Base-by-base conservation (phyloP, 768 basidiomycete species). In the Tephrocybe rancida region DNA sequence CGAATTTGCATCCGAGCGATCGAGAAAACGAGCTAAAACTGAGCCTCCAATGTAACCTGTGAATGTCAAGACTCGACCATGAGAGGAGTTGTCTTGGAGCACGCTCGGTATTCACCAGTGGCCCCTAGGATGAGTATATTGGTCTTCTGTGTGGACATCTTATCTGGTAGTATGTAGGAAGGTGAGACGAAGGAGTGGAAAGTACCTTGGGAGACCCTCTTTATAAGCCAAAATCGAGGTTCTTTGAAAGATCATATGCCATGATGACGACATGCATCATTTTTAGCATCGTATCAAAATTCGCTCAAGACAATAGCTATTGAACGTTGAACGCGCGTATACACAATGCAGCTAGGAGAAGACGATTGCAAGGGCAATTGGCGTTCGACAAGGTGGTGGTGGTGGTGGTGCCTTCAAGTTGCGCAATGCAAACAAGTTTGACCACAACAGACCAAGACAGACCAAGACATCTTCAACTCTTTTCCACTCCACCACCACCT, bases 21-120 rank as follows among this genome's bases (percentile, higher is more conserved):
- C 52, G 8, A 81, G 65, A 44, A 83, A 69, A n/a, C 70, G 74
- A n/a, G 64, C 44, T 21, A 83, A 70, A 27, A 80, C 70, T 5
- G 76, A 60, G 39, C 79, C 78, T 3, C 81, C 81, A 49, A 82
- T 73, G 63, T 80, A 82, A 18, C 80, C 80, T 78, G 35, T 19
- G 29, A 1, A 24, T 7, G 8, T 14, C 5, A 1, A 41, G 44
- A 3, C 27, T n/a, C 14, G 2, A 16, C 5, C n/a, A 37, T 13
- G 35, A 37, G 14, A 16, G n/a, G n/a, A n/a, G n/a, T n/a, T n/a
- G n/a, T n/a, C 35, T 9, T 37, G 10, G 4, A 32, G 30, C 7
- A 25, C 21, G 16, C 6, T 22, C 22, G 30, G 30, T 16, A 35
- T 30, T 5, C 44, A 56, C 58, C 58, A 27, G 58, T 63, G 8